Evolutionary conservation across 371 early-diverging fungal genomes (phyloP), one percentile per base, ranked within the genome.

Genomic region (Mortierella sp.): DNA sequence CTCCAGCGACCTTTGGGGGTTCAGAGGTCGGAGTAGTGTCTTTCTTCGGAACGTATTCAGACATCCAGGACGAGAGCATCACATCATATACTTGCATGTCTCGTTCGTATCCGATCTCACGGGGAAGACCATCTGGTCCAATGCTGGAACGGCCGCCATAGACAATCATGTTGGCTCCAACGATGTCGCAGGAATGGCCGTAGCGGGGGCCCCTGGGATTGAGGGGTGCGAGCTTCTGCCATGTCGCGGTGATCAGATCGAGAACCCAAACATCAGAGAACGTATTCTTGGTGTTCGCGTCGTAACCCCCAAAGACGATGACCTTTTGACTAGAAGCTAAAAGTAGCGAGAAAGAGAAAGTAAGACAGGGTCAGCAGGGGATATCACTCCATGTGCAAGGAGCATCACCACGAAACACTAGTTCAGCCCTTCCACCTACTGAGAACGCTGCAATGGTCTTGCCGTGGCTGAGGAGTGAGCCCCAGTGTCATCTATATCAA

Each of bases 81-180:
- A 74, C 46, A 41, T 74, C 74, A 34, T 54, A 67, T 2, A 74
- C 74, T 17, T 67, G 74, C n/a, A 62, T 37, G 24, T 67, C 74
- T 21, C 40, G 43, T 14, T 2, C 1, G 19, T 63, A 73, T 27
- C 60, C 67, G 8, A 34, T 37, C 0, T 52, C 47, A 24, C 24
- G 21, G 2, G 17, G 16, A 5, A 19, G 45, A 2, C 24, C 16
- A n/a, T n/a, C n/a, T n/a, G n/a, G n/a, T 1, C 10, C 28, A 8
- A 34, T 22, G 16, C 39, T 57, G 7, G 57, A 25, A 4, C 48
- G 46, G 0, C 74, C 74, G 9, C 68, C 74, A 60, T 31, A 67
- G 44, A 74, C 67, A 39, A 74, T 54, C 53, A 74, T 67, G 45
- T 67, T 74, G 60, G 74, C 74, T 8, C 74, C 74, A 31, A 56